These are phyloP conservation scores for Stevia rebaudiana DNA, from an alignment of 140 eudicot genomes.

Conservation along the genomic window DNA sequence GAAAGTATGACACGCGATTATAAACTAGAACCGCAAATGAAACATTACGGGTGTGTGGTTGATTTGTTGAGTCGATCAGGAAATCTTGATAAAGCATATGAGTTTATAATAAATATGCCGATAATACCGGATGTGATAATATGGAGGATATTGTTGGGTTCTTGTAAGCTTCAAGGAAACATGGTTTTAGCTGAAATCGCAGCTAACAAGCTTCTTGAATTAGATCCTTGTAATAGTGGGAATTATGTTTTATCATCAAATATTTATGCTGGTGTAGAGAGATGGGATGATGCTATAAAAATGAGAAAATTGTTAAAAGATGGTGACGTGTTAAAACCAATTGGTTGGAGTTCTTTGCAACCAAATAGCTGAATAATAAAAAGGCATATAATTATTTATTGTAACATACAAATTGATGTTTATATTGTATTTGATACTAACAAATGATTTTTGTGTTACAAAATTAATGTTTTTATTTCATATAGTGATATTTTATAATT, in stretches of 20 bases:
- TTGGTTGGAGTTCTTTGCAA: constrained; percentile 54
- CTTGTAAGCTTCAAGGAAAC: constrained; percentile 55
- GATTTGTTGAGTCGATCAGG: constrained; percentile 35
- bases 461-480: no score
- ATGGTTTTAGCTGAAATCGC: constrained; percentile 33
- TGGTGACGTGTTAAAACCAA: constrained; percentile 43
- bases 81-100: constrained; percentile 43
- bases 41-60: constrained; percentile 26
- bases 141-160: constrained; percentile 56
- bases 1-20: constrained; percentile 18
- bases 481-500: no score
- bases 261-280: constrained; percentile 45
- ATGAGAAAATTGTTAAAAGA: constrained; percentile 46
- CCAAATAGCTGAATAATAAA: constrained; percentile 9
- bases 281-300: constrained; percentile 66
- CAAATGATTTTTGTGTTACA: neutral
- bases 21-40: constrained; percentile 15
- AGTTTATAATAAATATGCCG: constrained; percentile 52
- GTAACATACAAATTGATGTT: neutral
- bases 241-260: constrained; percentile 51
- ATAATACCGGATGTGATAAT: constrained; percentile 37
- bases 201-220: constrained; percentile 18
- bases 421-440: neutral
- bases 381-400: constrained; percentile 12
- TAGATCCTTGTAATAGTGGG: constrained; percentile 26